A percentile compares a stretch with the other conserved stretches of the same genome.
Evolutionary conservation across 2,329 filamentous ascomycete genomes (phyloP).

Genomic region (Reticulascus tulasneorum): DNA sequence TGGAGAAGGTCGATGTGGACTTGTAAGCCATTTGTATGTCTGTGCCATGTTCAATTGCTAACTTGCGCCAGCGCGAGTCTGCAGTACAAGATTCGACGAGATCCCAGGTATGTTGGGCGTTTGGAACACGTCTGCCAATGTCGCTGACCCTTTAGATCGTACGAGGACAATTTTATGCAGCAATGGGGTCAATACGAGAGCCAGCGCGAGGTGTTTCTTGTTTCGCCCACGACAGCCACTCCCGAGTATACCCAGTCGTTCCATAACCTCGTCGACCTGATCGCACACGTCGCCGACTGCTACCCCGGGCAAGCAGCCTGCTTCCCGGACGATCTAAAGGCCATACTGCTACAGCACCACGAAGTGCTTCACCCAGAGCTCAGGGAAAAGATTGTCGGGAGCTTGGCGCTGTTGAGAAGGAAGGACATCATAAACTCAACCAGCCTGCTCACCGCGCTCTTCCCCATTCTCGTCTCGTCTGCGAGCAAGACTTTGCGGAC

Average conservation of each 20-base stretch:
- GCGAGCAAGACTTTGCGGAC: constrained; percentile 84
- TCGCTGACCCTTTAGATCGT: too few relatives aligned
- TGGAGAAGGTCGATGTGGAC: constrained; percentile 94
- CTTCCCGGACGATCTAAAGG: constrained; percentile 78
- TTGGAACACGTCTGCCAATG: too few relatives aligned
- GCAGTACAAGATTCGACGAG: constrained; percentile 85
- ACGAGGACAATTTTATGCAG: constrained; percentile 81
- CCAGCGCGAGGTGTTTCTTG: constrained; percentile 85
- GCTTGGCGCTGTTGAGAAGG: constrained; percentile 78
- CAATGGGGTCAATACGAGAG: constrained; percentile 91
- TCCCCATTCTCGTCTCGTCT: constrained; percentile 88
- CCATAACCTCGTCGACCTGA: constrained; percentile 86
- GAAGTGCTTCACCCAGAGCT: constrained; percentile 76
- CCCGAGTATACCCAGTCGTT: constrained; percentile 78
- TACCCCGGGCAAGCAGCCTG: constrained; percentile 75
- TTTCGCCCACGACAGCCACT: constrained; percentile 73
- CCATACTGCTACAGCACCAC: constrained; percentile 79
- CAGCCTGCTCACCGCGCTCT: constrained; percentile 81
- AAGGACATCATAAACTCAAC: constrained; percentile 90
- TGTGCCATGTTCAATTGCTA: constrained; percentile 17
- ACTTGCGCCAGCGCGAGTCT: constrained; percentile 65
- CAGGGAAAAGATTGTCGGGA: constrained; percentile 90
- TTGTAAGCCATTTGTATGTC: constrained; percentile 46
- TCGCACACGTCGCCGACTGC: constrained; percentile 90
- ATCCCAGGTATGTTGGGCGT: too few relatives aligned